phyloP scores from a whole-genome alignment of 2,329 filamentous ascomycete genomes.

The Spiromastix sp. region DNA sequence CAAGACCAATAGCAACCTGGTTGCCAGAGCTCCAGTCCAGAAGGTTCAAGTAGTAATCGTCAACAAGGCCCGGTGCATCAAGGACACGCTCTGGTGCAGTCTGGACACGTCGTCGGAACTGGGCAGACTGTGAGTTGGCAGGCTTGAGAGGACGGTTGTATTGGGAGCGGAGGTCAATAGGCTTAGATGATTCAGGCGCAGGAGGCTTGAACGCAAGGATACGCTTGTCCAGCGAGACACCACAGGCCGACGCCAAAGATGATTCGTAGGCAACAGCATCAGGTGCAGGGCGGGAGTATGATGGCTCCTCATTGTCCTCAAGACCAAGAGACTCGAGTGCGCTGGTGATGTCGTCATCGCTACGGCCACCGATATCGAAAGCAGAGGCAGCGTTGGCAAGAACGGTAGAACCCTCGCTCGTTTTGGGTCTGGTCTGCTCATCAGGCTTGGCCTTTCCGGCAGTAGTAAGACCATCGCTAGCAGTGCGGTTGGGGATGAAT shows the following conservation, averaged over 20 bases:
- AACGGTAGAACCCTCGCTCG: constrained; percentile 64
- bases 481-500: constrained; percentile 88
- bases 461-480: constrained; percentile 80
- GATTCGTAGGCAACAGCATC: constrained; percentile 88
- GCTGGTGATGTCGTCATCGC: constrained; percentile 58
- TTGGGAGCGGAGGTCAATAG: constrained; percentile 91
- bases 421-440: constrained; percentile 65
- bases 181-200: constrained; percentile 94
- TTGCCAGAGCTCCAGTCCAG: constrained; percentile 97
- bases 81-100: constrained; percentile 93
- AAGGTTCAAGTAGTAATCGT: constrained; percentile 98
- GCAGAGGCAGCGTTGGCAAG: constrained; percentile 63
- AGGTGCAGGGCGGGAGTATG: constrained; percentile 69
- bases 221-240: constrained; percentile 83
- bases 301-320: constrained; percentile 59
- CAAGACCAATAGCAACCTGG: constrained; percentile 94
- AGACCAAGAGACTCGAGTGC: constrained; percentile 73
- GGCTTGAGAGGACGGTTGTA: constrained; percentile 94
- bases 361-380: constrained; percentile 52
- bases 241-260: constrained; percentile 80
- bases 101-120: constrained; percentile 83
- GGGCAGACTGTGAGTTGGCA: constrained; percentile 60
- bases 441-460: constrained; percentile 77
- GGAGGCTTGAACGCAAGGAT: constrained; percentile 98
- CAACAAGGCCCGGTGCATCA: constrained; percentile 88